Conservation (phyloP, 1,139 yeast species). For the Sugiyamaella grinbergsii region DNA sequence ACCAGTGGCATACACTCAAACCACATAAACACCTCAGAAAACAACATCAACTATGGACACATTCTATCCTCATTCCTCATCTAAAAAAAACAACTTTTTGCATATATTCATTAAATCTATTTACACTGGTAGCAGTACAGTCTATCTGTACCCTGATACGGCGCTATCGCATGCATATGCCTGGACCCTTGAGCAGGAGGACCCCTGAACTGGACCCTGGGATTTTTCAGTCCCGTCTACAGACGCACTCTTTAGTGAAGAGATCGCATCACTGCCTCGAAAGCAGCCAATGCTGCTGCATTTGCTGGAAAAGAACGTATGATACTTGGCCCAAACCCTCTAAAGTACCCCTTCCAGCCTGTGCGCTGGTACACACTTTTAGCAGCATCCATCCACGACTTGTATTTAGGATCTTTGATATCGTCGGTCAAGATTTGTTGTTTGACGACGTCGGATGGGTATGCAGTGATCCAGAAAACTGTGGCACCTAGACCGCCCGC, state of each 20-base stretch:
- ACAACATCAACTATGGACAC: no score
- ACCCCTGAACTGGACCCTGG: slow-evolving; percentile 11
- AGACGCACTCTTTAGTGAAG: slow-evolving; percentile 44
- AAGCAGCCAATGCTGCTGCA: slow-evolving; percentile 81
- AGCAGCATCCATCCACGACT: slow-evolving; percentile 73
- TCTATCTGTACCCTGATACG: slow-evolving; percentile 1
- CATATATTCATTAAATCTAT: neutral
- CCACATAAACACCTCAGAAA: no score
- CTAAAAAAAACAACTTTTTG: neutral
- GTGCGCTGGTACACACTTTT: slow-evolving; percentile 58
- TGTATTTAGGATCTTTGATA: slow-evolving; percentile 68
- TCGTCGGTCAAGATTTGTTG: slow-evolving; percentile 84
- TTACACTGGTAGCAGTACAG: neutral
- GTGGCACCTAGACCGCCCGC: slow-evolving; percentile 83
- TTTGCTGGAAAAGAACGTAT: slow-evolving; percentile 76
- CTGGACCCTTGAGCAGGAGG: neutral
- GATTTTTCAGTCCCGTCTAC: neutral
- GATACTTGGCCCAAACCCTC: slow-evolving; percentile 79
- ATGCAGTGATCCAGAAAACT: slow-evolving; percentile 88
- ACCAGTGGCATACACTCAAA: no score
- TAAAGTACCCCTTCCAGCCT: slow-evolving; percentile 71
- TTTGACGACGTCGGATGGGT: slow-evolving; percentile 87
- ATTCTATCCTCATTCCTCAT: no score
- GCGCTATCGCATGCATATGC: neutral
- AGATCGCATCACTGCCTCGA: slow-evolving; percentile 76